A percentile compares a stretch with the other conserved stretches of the same genome.
Conservation (phyloP, 768 basidiomycete genomes). For the Auricularia sp. region DNA sequence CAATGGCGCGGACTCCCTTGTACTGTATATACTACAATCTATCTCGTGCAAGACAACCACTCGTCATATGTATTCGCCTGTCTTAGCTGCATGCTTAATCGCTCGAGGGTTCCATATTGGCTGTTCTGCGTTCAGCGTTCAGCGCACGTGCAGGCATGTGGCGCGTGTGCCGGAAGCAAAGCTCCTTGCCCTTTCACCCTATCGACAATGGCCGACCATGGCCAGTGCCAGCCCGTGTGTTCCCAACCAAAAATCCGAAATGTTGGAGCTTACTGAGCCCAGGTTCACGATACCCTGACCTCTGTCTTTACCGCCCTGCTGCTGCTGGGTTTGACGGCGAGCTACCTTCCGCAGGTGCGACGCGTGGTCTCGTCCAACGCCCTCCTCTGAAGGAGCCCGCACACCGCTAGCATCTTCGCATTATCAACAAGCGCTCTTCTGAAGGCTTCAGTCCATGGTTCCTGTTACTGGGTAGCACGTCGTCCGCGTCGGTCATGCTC, state of each 20-base stretch:
- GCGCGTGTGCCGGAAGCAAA: background rate
- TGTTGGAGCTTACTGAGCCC: background rate
- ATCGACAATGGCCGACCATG: background rate
- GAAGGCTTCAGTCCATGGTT: conserved; percentile 92
- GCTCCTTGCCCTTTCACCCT: background rate
- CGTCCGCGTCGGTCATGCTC: conserved; percentile 70
- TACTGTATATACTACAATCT: no score
- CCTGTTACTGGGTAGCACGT: conserved; percentile 78
- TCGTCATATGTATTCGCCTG: no score
- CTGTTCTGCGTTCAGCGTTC: conserved; percentile 36
- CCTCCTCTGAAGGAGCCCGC: background rate
- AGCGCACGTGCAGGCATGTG: background rate
- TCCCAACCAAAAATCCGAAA: background rate
- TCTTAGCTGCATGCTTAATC: no score
- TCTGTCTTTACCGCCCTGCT: conserved; percentile 57
- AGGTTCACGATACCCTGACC: conserved; percentile 69
- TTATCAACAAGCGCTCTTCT: conserved; percentile 66
- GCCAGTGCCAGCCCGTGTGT: background rate
- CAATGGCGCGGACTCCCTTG: background rate
- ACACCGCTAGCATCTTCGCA: conserved; percentile 56
- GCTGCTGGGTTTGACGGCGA: conserved; percentile 62
- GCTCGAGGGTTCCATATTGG: conserved; percentile 48
- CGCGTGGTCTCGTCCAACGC: conserved; percentile 23
- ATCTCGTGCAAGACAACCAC: no score
- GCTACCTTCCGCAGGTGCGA: conserved; percentile 75